phyloP scores from a whole-genome alignment of 441 rosid species.

The Breynia disticha region DNA sequence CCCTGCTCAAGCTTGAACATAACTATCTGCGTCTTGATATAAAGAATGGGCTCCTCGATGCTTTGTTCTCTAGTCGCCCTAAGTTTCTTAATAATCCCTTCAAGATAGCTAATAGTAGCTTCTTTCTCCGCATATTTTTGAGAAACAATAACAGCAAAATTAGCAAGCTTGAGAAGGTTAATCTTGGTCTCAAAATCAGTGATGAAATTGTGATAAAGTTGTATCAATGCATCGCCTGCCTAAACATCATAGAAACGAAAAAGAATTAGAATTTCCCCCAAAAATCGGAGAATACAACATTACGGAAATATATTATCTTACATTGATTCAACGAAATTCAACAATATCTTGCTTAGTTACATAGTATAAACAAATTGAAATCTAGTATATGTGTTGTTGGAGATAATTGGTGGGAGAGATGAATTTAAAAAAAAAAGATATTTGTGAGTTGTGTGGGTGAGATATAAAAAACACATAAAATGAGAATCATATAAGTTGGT shows the following conservation, averaged over 20 bases:
- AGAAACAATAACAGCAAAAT: conserved; percentile 80
- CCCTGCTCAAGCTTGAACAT: conserved; percentile 76
- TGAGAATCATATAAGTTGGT: too few species aligned
- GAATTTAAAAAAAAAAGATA: too few species aligned
- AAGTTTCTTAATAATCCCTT: conserved; percentile 81
- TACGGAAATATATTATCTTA: too few species aligned
- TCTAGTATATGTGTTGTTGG: too few species aligned
- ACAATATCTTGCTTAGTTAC: too few species aligned
- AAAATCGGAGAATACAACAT: too few species aligned
- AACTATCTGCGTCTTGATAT: conserved; percentile 79
- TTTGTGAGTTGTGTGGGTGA: too few species aligned
- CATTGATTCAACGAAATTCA: too few species aligned
- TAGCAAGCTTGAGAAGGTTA: conserved; percentile 90
- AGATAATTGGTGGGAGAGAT: too few species aligned
- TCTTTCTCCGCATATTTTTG: conserved; percentile 78
- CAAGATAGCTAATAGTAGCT: conserved; percentile 66
- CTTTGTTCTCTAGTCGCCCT: conserved; percentile 62
- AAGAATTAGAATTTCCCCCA: too few species aligned
- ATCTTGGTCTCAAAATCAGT: conserved; percentile 92
- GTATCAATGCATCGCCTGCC: conserved; percentile 89
- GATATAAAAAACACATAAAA: too few species aligned
- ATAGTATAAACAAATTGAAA: too few species aligned
- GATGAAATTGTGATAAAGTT: conserved; percentile 78
- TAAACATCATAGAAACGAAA: conserved; percentile 18
- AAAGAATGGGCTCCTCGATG: conserved; percentile 75